Evolutionary conservation across 768 basidiomycete genomes (phyloP), one percentile per base, ranked within the genome.

Genomic region (Clavaria fumosa): DNA sequence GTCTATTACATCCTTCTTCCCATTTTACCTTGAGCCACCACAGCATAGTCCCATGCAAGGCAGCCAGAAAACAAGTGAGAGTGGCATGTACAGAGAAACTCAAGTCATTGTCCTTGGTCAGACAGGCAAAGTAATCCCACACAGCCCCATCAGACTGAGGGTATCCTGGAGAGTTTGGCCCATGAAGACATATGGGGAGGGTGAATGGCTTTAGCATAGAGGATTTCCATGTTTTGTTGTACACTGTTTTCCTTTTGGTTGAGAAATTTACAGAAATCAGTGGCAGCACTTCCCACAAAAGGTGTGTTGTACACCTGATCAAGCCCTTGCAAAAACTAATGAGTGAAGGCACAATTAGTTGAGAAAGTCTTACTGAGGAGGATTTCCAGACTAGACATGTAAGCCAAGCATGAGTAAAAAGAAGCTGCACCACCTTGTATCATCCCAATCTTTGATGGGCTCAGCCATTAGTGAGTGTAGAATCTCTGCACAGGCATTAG

Each of bases 111-210:
- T 28, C 20, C 17, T 4, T 14, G n/a, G 7, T 17, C 15, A 43
- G 15, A 1, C 19, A 18, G 9, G 3, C 6, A 21, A 41, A 36
- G 17, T 41, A 41, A 2, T 41, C 21, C 7, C 31, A 35, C 3
- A 41, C 40, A 4, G 3, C 21, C 5, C 10, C 23, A 23, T 41
- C 40, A 11, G 3, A 22, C 3, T 15, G 28, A 2, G 32, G 33
- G 23, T 20, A 39, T 9, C 42, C 40, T 1, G 15, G 39, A 23
- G 35, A 39, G 18, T 5, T 22, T 17, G 39, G 28, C 24, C 24
- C 31, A 31, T 34, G 40, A 31, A 44, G 39, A 22, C 43, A 44
- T 11, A 44, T 44, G n/a, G 40, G 43, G 15, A 44, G 43, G 7
- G 40, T 36, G 34, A 44, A 44, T n/a, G 14, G 14, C 31, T 33